A percentile compares a stretch with the other conserved stretches of the same genome.
Conservation (phyloP, 2,329 filamentous ascomycete genomes). For the Alternaria triticina region DNA sequence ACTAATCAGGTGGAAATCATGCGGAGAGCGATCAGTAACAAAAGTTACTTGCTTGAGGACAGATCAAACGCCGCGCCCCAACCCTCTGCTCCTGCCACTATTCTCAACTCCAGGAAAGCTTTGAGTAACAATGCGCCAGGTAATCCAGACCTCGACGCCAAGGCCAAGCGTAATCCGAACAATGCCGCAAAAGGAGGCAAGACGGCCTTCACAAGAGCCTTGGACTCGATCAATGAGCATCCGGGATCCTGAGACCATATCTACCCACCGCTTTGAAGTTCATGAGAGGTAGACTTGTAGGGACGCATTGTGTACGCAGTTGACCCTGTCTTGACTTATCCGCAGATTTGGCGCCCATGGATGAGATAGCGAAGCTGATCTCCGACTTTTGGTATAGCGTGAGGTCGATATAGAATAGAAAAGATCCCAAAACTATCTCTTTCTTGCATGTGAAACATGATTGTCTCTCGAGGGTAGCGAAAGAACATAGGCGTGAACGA, state of each 20-base stretch:
- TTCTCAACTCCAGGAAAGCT: not conserved
- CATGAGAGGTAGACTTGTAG: no score
- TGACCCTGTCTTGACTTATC: no score
- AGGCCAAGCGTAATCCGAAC: not conserved
- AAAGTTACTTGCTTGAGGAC: not conserved
- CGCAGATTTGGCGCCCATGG: no score
- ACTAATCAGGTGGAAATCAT: not conserved
- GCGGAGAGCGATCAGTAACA: not conserved
- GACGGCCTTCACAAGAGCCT: not conserved
- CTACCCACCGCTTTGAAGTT: no score
- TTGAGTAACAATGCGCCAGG: not conserved
- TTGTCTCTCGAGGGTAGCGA: not conserved
- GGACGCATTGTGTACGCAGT: no score
- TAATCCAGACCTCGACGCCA: not conserved
- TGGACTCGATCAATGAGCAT: not conserved
- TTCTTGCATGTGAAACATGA: not conserved
- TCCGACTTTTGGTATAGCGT: not conserved
- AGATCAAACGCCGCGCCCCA: not conserved
- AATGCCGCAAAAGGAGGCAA: not conserved
- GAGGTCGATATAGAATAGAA: constrained; percentile 1
- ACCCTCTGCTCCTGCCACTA: not conserved
- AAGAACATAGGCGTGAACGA: not conserved
- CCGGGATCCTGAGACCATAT: no score
- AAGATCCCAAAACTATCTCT: not conserved
- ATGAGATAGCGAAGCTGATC: no score